These are phyloP conservation scores for Apophysomyces elegans DNA, from an alignment of 371 early-diverging fungal genomes.

Conservation along the genomic window DNA sequence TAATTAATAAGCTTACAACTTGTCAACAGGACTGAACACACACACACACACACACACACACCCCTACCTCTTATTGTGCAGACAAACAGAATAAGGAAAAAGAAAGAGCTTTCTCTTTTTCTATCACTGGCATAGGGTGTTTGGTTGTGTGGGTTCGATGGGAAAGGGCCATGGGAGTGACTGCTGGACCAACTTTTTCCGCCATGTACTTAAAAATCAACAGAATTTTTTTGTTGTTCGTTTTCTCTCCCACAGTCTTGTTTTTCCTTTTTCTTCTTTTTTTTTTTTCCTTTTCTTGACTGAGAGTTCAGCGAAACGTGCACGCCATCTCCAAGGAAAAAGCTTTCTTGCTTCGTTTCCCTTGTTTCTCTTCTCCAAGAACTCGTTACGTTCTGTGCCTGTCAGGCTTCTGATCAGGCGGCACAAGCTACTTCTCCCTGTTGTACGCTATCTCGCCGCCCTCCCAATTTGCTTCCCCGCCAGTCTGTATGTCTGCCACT, in stretches of 20 bases:
- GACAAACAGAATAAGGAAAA: too few relatives aligned
- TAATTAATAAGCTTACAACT: too few relatives aligned
- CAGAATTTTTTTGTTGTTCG: conserved; percentile 13
- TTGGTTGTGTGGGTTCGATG: background rate
- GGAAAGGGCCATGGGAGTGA: background rate
- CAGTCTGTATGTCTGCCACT: conserved; percentile 6
- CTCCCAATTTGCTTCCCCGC: conserved; percentile 4
- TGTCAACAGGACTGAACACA: too few relatives aligned
- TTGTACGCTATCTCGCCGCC: background rate
- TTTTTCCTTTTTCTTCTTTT: conserved; percentile 21
- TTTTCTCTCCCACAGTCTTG: background rate
- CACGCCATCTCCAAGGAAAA: background rate
- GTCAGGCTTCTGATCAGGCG: conserved; percentile 3
- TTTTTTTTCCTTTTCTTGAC: conserved; percentile 15
- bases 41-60: too few relatives aligned
- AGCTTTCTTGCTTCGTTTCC: conserved; percentile 12
- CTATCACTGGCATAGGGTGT: too few relatives aligned
- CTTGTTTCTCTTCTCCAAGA: conserved; percentile 10
- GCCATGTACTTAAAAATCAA: conserved; percentile 9
- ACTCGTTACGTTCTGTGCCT: background rate
- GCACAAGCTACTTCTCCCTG: background rate
- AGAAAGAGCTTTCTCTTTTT: too few relatives aligned
- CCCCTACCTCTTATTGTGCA: too few relatives aligned
- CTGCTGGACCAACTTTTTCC: background rate
- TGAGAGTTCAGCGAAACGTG: background rate